Base-by-base conservation (phyloP, 192 early-diverging fungal species). In the Linderina pennispora region DNA sequence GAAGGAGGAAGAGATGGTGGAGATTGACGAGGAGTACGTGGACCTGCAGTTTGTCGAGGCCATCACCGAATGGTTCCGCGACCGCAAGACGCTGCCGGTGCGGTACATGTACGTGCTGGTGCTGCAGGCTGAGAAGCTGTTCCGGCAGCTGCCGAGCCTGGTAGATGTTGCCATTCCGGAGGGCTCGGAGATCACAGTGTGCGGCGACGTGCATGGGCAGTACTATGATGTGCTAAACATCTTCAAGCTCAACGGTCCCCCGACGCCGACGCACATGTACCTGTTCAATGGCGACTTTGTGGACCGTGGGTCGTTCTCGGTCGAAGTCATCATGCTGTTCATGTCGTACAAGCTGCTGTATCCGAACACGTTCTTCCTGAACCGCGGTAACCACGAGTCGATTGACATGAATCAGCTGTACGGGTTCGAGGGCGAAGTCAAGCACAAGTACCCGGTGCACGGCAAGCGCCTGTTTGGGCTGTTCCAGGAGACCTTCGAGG, bases 271-370 rank as follows among this genome's bases (percentile, higher is more conserved):
- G 4, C 87, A 91, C 39, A 77, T 81, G 56, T 97, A 95, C 59
- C 74, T 96, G 61, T 97, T 92, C 65, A 97, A 96, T 70, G 97
- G 97, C 42, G 97, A 99, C 58, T 98, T 99, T 80, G 97, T 99
- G 13, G 97, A 99, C 70, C 87, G 97, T 40, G 97, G 97, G 14
- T 91, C 87, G 24, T 99, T 99, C 71, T 94, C 91, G 13, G 66
- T 99, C n/a, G 97, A 99, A 62, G 87, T 92, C 45, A 87, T 97
- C 44, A 56, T 96, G 36, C 83, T 92, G 11, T 80, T 99, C 40
- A 84, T 94, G 38, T 80, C 92, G 9, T 91, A 85, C 74, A 96
- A 97, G 66, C 76, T 83, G 53, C 60, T 97, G 43, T 92, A 93
- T 52, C 97, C 97, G 13, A 65, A 88, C 11, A 55, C 68, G 16